Evolutionary conservation across 352 stramenopile species (phyloP).

Genomic region (Lagenidium giganteum): DNA sequence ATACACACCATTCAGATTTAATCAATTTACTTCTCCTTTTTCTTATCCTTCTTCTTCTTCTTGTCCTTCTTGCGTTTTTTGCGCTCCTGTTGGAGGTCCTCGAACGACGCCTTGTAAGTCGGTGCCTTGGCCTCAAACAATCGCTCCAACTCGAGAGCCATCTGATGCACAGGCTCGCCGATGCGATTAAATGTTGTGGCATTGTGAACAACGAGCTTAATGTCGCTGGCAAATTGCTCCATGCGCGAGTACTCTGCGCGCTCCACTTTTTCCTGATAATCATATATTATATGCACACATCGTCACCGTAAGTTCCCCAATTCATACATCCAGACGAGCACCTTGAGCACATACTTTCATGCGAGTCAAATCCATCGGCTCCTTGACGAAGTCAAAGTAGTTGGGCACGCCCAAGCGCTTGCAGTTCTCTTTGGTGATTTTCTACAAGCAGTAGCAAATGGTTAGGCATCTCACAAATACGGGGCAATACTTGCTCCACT

Average conservation of each 20-base stretch:
- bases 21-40: conserved; percentile 71
- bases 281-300: not conserved
- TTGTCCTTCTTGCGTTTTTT: conserved; percentile 89
- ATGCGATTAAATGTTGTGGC: conserved; percentile 83
- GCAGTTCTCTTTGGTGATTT: conserved; percentile 85
- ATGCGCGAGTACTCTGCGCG: conserved; percentile 69
- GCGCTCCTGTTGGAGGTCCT: conserved; percentile 70
- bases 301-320: not conserved
- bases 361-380: conserved; percentile 77
- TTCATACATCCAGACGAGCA: not conserved
- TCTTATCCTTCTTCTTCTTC: conserved; percentile 89
- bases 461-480: conserved; percentile 2
- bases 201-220: conserved; percentile 79
- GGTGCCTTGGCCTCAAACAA: conserved; percentile 68
- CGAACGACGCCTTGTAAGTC: conserved; percentile 63
- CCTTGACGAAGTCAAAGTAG: conserved; percentile 84
- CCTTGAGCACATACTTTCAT: conserved; percentile 54
- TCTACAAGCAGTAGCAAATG: conserved; percentile 12
- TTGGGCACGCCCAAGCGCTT: conserved; percentile 75
- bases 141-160: conserved; percentile 76
- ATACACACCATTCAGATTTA: too few relatives aligned
- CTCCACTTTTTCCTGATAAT: conserved; percentile 76
- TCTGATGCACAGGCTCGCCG: conserved; percentile 77
- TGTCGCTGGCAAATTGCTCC: conserved; percentile 69
- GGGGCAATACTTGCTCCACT: too few relatives aligned